Evolutionary conservation across 495 filamentous ascomycete species (phyloP).

Genomic region (Lasiosphaeriaceae sp.): DNA sequence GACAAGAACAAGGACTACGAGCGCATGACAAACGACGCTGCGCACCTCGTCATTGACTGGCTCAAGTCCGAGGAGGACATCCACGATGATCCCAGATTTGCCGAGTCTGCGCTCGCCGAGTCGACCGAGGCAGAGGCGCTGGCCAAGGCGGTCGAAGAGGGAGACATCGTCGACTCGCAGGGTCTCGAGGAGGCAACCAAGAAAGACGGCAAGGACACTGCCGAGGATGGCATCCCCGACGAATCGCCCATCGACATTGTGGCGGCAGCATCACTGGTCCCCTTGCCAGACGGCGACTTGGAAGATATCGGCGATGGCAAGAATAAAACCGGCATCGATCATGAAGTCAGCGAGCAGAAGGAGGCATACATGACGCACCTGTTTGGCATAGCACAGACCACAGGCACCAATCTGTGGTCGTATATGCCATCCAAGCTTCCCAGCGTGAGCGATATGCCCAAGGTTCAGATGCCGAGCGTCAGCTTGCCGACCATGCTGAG

Average conservation of each 20-base stretch:
- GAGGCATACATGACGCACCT: slow-evolving; percentile 43
- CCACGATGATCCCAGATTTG: slow-evolving; percentile 40
- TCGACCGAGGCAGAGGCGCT: slow-evolving; percentile 33
- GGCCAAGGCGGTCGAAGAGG: slow-evolving; percentile 34
- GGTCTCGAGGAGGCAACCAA: slow-evolving; percentile 7
- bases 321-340: neutral
- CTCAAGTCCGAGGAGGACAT: slow-evolving; percentile 41
- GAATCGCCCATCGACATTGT: slow-evolving; percentile 47
- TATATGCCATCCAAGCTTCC: slow-evolving; percentile 42
- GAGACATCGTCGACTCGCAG: slow-evolving; percentile 7
- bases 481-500: slow-evolving; percentile 21
- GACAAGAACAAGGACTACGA: slow-evolving; percentile 75
- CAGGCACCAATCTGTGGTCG: slow-evolving; percentile 34
- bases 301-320: slow-evolving; percentile 15
- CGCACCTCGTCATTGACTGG: slow-evolving; percentile 55
- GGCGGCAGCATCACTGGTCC: slow-evolving; percentile 40
- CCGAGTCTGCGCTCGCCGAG: slow-evolving; percentile 21
- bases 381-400: slow-evolving; percentile 42
- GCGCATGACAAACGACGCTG: slow-evolving; percentile 61
- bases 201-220: neutral
- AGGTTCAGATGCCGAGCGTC: slow-evolving; percentile 19
- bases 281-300: slow-evolving; percentile 36
- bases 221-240: slow-evolving; percentile 30
- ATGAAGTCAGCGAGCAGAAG: slow-evolving; percentile 21
- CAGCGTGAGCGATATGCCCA: slow-evolving; percentile 20